phyloP scores from a whole-genome alignment of 2,329 filamentous ascomycete species.

The Beauveria pseudobassiana region DNA sequence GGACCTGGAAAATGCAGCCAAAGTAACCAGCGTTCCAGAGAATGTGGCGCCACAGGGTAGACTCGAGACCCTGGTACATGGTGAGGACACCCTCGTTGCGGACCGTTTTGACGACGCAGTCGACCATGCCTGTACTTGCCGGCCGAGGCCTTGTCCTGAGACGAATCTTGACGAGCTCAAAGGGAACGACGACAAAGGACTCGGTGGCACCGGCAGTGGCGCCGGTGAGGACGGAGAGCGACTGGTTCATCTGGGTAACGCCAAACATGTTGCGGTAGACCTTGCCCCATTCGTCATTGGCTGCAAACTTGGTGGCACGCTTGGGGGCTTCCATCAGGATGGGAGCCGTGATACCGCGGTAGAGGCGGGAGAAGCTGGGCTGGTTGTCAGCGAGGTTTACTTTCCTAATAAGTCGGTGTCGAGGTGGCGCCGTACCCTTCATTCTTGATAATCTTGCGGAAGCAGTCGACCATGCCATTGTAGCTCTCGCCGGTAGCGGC shows the following conservation, averaged over 20 bases:
- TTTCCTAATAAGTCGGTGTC: neutral
- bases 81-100: constrained; percentile 76
- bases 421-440: constrained; percentile 62
- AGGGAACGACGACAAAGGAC: constrained; percentile 93
- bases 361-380: constrained; percentile 75
- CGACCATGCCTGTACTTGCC: constrained; percentile 81
- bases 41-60: constrained; percentile 89
- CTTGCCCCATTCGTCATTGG: constrained; percentile 97
- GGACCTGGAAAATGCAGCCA: constrained; percentile 96
- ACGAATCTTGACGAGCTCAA: constrained; percentile 97
- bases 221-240: constrained; percentile 84
- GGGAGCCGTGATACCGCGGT: constrained; percentile 90
- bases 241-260: constrained; percentile 80
- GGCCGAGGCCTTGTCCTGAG: constrained; percentile 93
- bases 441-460: constrained; percentile 91
- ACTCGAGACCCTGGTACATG: constrained; percentile 94
- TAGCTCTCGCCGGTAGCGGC: constrained; percentile 73
- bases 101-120: constrained; percentile 75
- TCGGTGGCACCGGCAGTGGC: constrained; percentile 93
- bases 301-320: constrained; percentile 96
- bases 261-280: constrained; percentile 87
- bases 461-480: constrained; percentile 97
- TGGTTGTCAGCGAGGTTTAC: constrained; percentile 1
- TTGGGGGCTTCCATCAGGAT: constrained; percentile 96
- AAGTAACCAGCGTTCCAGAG: constrained; percentile 95